A percentile compares a stretch with the other conserved stretches of the same genome.
Conservation (phyloP, 176 grass and related monocot genomes). For the Triticum timopheevii region DNA sequence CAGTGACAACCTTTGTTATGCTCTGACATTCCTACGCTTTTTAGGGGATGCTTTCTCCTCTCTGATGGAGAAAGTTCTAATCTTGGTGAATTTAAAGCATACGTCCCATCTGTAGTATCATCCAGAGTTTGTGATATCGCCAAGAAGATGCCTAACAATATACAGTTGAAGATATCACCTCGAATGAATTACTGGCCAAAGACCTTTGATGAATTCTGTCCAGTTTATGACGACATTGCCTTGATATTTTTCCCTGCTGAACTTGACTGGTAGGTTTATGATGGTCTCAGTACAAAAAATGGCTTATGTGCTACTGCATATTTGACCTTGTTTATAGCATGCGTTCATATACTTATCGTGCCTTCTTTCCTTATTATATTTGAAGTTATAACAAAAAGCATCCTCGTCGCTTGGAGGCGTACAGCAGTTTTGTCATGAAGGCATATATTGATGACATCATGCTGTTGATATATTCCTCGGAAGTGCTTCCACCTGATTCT, state of each 20-base stretch:
- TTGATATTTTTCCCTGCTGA: slow-evolving; percentile 28
- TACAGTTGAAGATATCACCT: slow-evolving; percentile 28
- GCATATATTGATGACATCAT: slow-evolving; percentile 29
- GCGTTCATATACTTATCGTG: neutral
- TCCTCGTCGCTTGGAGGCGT: neutral
- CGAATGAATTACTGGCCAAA: slow-evolving; percentile 33
- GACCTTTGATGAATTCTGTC: neutral
- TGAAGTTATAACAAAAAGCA: slow-evolving; percentile 22
- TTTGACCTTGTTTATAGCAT: neutral
- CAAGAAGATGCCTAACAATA: slow-evolving; percentile 9
- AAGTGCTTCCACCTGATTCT: slow-evolving; percentile 42
- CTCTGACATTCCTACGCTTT: neutral
- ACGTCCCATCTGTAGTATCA: slow-evolving; percentile 29
- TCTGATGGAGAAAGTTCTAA: neutral
- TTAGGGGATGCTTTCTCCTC: slow-evolving; percentile 36
- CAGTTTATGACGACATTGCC: slow-evolving; percentile 38
- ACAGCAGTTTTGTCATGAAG: slow-evolving; percentile 32
- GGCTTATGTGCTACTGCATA: neutral
- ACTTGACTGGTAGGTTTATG: slow-evolving; percentile 27
- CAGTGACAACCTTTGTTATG: neutral
- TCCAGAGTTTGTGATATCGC: neutral
- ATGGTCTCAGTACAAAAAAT: neutral
- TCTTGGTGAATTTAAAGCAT: slow-evolving; percentile 30
- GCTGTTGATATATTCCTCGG: slow-evolving; percentile 45
- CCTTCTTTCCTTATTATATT: neutral